A percentile compares a stretch with the other conserved stretches of the same genome.
Conservation (phyloP, 495 filamentous ascomycete genomes). For the Aspergillus wentii region DNA sequence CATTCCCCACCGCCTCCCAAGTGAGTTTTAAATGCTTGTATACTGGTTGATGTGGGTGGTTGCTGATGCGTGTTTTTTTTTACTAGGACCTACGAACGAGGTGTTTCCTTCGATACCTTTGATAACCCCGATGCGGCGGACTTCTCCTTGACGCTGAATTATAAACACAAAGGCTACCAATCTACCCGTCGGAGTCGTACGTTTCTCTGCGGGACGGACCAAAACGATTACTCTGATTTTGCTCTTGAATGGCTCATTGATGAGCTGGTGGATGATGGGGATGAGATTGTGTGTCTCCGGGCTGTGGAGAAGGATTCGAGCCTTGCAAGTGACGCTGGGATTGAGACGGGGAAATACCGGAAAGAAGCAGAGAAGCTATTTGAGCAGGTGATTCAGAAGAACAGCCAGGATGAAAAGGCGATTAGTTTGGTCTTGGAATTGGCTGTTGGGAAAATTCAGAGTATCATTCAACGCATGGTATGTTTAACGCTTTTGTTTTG, state of each 20-base stretch:
- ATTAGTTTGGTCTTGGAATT: slow-evolving; percentile 88
- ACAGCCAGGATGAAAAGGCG: slow-evolving; percentile 67
- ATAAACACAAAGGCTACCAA: slow-evolving; percentile 86
- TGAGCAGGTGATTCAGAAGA: slow-evolving; percentile 78
- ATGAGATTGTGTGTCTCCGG: slow-evolving; percentile 90
- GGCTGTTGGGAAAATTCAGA: slow-evolving; percentile 85
- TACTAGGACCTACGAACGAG: slow-evolving; percentile 44
- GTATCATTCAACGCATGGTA: slow-evolving; percentile 91
- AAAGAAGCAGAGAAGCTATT: slow-evolving; percentile 73
- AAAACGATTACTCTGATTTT: slow-evolving; percentile 93
- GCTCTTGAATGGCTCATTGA: slow-evolving; percentile 92
- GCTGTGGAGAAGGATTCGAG: slow-evolving; percentile 85
- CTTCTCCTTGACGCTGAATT: slow-evolving; percentile 79
- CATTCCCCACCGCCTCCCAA: slow-evolving; percentile 36
- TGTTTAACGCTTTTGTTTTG: slow-evolving; percentile 20
- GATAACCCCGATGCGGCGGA: slow-evolving; percentile 76
- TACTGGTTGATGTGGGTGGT: neutral
- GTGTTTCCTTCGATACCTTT: slow-evolving; percentile 92
- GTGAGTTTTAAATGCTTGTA: slow-evolving; percentile 14
- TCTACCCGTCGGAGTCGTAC: slow-evolving; percentile 79
- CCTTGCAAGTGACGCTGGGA: slow-evolving; percentile 58
- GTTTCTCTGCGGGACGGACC: slow-evolving; percentile 90
- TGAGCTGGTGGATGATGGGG: slow-evolving; percentile 92
- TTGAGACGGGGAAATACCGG: slow-evolving; percentile 72
- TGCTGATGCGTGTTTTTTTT: slow-evolving; percentile 1